Base-by-base conservation (phyloP, 164 flowering plant species). In the Vitis rotundifolia region DNA sequence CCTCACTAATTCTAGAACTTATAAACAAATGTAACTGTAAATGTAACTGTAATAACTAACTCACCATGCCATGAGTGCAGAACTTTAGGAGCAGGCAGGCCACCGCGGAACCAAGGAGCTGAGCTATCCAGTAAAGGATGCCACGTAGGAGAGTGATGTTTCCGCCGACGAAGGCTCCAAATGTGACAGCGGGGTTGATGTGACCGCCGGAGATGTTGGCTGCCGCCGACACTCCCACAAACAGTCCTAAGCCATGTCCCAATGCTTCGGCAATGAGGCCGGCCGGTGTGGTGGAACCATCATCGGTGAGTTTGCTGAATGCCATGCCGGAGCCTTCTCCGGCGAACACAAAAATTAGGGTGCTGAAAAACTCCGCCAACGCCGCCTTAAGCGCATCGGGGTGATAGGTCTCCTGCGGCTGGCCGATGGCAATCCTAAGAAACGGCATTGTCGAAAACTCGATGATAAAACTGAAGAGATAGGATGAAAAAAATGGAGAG, bases 171-270 rank as follows among this genome's bases (percentile, higher is more conserved):
- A 86, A 80, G 52, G 81, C 81, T 0, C 87, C 89, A 19, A 85
- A 85, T 16, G 89, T 85, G 59, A 85, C 88, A 12, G 88, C 88
- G 11, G 88, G 88, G 80, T 85, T 85, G 26, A 85, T 85, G 52
- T 85, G 89, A 8, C 89, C 89, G 28, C 87, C 87, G 66, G 89
- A 85, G 71, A 85, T 85, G 72, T 85, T 85, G 18, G 85, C 85
- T 1, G 73, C 79, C 49, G 80, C 81, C 0, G 89, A 47, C 16
- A 85, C 89, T 1, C 78, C 89, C 3, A 85, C 87, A 68, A 85
- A 83, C 1, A 85, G 82, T 8, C 71, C 86, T 16, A 85, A 76
- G 6, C 57, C 89, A 56, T 85, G 85, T 14, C 87, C 84, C 49
- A 81, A 13, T 9, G 82, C 66, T 3, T 80, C 84, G 15, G 76